Conservation (phyloP, 179 eudicot species). For the Beta lomatogona region DNA sequence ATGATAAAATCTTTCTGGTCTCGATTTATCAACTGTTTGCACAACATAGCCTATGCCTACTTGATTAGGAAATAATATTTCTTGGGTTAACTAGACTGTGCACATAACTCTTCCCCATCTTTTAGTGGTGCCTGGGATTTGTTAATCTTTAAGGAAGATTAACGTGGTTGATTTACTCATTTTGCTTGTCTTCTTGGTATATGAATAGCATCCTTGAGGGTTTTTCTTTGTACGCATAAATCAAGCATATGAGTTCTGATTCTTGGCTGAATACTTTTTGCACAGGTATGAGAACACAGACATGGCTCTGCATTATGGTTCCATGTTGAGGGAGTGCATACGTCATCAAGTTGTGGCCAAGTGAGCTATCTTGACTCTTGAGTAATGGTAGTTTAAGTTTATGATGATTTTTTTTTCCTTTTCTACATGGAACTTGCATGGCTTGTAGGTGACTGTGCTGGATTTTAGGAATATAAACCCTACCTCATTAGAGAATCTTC, state of each 20-base stretch:
- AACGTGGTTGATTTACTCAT: background rate
- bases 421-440: background rate
- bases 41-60: conserved; percentile 3
- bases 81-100: background rate
- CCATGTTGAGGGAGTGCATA: conserved; percentile 98
- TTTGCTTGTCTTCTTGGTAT: background rate
- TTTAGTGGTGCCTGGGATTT: background rate
- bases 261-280: conserved; percentile 10
- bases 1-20: background rate
- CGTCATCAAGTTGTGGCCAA: conserved; percentile 97
- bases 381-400: conserved; percentile 2
- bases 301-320: conserved; percentile 92
- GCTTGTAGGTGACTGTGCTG: background rate
- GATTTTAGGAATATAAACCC: background rate
- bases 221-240: background rate
- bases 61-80: background rate
- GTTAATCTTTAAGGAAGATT: background rate
- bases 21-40: background rate
- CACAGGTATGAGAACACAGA: conserved; percentile 76
- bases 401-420: background rate
- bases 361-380: conserved; percentile 41
- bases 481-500: background rate
- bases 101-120: background rate
- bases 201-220: background rate
- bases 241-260: background rate